These are phyloP conservation scores for Panaeolus cyanescens DNA, from an alignment of 768 basidiomycete species.

Conservation along the genomic window DNA sequence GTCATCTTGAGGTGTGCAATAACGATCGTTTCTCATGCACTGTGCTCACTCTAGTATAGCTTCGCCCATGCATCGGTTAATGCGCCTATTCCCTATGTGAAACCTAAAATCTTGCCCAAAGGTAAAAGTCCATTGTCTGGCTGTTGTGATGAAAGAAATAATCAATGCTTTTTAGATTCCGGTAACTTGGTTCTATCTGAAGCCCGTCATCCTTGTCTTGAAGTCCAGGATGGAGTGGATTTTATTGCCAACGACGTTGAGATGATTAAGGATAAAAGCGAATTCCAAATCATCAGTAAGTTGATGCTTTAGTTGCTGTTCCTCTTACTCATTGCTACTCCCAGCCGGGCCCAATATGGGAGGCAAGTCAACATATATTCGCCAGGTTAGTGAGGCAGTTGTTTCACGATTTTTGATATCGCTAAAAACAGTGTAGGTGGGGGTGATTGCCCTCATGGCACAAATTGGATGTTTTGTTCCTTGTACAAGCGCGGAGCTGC, in stretches of 20 bases:
- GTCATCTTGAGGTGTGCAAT: constrained; percentile 79
- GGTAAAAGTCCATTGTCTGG: constrained; percentile 44
- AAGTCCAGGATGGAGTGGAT: constrained; percentile 92
- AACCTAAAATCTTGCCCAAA: constrained; percentile 77
- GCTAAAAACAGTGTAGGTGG: constrained; percentile 48
- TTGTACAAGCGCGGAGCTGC: constrained; percentile 80
- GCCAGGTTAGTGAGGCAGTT: constrained; percentile 59
- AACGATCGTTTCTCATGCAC: neutral
- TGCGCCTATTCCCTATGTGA: constrained; percentile 86
- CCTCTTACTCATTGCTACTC: neutral
- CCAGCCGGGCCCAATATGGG: constrained; percentile 98
- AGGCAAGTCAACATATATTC: constrained; percentile 96
- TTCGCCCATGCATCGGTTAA: constrained; percentile 91
- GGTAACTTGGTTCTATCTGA: constrained; percentile 82
- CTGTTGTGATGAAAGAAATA: neutral
- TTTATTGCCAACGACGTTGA: constrained; percentile 97
- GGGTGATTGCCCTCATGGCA: constrained; percentile 96
- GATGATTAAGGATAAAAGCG: constrained; percentile 89
- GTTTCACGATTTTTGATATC: neutral
- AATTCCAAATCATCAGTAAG: constrained; percentile 94
- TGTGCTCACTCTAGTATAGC: constrained; percentile 37
- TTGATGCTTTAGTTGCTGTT: neutral
- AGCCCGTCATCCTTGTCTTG: constrained; percentile 94
- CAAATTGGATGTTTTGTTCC: constrained; percentile 97
- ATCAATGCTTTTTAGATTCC: constrained; percentile 49